Evolutionary conservation across 164 flowering plant species (phyloP).

Genomic region (Piper longum): DNA sequence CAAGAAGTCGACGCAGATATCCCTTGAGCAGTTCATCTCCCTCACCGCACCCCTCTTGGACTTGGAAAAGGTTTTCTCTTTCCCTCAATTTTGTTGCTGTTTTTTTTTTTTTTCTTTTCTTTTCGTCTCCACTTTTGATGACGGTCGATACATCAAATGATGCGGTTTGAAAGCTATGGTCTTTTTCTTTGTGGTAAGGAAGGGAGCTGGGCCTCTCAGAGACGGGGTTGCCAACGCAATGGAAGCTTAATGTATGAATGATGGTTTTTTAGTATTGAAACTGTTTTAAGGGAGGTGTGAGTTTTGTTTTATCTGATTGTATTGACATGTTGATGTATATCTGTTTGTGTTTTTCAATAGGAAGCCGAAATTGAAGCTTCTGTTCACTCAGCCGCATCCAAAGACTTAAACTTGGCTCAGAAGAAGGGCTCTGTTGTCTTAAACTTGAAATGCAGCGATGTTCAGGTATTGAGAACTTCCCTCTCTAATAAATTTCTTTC

Average conservation of each 20-base stretch:
- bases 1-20: conserved; percentile 29
- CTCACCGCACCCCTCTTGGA: conserved; percentile 67
- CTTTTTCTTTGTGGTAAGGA: neutral
- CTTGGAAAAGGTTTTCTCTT: conserved; percentile 52
- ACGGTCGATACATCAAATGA: neutral
- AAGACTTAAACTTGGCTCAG: conserved; percentile 63
- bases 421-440: conserved; percentile 70
- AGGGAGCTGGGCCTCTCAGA: neutral
- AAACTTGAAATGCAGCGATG: conserved; percentile 90
- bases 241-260: neutral
- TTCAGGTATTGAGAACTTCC: conserved; percentile 37
- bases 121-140: neutral
- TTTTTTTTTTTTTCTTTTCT: neutral
- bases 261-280: neutral
- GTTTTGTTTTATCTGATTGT: neutral
- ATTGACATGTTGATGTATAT: neutral
- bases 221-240: neutral
- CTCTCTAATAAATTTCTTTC: neutral
- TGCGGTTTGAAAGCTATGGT: neutral
- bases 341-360: conserved; percentile 16
- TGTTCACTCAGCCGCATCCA: conserved; percentile 45
- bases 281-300: neutral
- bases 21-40: conserved; percentile 72
- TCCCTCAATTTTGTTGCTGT: no score
- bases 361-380: conserved; percentile 90